Conservation (phyloP, 176 grass and related monocot genomes). For the Oryza australiensis region DNA sequence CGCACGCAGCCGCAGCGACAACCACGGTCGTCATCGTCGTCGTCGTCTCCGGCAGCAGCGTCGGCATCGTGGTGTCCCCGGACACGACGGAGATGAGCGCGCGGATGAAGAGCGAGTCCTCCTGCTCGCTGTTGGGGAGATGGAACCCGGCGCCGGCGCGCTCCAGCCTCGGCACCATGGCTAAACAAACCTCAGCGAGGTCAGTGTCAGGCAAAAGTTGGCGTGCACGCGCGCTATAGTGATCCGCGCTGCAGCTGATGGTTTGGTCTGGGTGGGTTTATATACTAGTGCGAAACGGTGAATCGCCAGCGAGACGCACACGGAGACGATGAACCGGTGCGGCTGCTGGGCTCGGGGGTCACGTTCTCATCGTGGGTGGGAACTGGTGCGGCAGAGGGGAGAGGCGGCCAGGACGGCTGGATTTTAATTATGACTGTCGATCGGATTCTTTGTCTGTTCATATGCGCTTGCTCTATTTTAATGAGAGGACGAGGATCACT, state of each 20-base stretch:
- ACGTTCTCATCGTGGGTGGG: slow-evolving; percentile 6
- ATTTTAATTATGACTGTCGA: background rate
- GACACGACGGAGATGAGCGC: slow-evolving; percentile 73
- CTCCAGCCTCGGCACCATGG: slow-evolving; percentile 61
- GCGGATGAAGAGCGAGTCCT: slow-evolving; percentile 70
- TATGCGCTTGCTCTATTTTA: background rate
- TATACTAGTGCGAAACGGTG: background rate
- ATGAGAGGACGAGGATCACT: too few species aligned
- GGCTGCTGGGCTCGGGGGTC: background rate
- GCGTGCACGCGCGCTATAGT: background rate
- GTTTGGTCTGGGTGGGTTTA: background rate
- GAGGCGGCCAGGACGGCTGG: too few species aligned
- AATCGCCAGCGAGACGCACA: background rate
- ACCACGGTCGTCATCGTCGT: background rate
- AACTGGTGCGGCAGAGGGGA: background rate
- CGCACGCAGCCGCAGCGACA: slow-evolving; percentile 19
- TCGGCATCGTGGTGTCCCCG: slow-evolving; percentile 36
- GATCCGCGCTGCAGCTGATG: background rate
- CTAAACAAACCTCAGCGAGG: background rate
- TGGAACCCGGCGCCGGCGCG: slow-evolving; percentile 39
- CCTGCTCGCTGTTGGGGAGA: slow-evolving; percentile 68
- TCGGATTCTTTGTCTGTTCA: background rate
- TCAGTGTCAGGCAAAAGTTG: background rate
- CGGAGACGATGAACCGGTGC: slow-evolving; percentile 8
- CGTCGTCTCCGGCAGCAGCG: background rate